Percentiles rank a stretch among this genome's conserved stretches.
These are phyloP conservation scores for Trametes polyzona DNA, from an alignment of 1,284 basidiomycete genomes.

Conservation along the genomic window DNA sequence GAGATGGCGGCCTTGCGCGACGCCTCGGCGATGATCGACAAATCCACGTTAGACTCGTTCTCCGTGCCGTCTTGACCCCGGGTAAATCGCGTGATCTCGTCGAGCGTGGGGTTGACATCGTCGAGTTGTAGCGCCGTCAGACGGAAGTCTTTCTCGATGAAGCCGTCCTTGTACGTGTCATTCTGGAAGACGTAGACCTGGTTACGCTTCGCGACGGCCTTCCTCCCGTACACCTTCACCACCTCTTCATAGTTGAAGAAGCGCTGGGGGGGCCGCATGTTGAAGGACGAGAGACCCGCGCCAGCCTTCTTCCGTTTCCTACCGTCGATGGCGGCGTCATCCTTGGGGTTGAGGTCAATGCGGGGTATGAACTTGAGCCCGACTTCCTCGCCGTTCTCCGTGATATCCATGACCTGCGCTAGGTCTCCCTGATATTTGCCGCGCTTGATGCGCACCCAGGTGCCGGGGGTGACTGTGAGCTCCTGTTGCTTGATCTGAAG, in stretches of 20 bases:
- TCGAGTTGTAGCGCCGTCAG: constrained; percentile 81
- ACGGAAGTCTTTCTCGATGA: constrained; percentile 96
- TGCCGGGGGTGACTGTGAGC: constrained; percentile 82
- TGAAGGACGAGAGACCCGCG: constrained; percentile 44
- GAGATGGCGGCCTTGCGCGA: constrained; percentile 86
- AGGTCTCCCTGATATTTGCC: constrained; percentile 96
- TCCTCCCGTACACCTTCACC: constrained; percentile 82
- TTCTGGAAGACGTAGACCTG: constrained; percentile 85
- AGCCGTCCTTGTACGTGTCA: constrained; percentile 94
- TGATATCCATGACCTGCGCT: constrained; percentile 93
- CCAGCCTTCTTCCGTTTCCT: constrained; percentile 74
- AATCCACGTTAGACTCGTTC: constrained; percentile 68
- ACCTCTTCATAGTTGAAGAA: constrained; percentile 97
- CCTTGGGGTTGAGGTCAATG: constrained; percentile 93
- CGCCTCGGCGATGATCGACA: constrained; percentile 87
- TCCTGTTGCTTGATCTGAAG: constrained; percentile 97
- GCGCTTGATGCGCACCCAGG: constrained; percentile 94
- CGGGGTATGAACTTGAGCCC: constrained; percentile 95
- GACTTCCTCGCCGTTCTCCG: constrained; percentile 93
- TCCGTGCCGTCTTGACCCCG: constrained; percentile 68
- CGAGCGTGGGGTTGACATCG: constrained; percentile 93
- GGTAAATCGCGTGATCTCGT: constrained; percentile 93
- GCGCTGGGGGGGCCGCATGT: constrained; percentile 85
- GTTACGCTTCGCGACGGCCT: constrained; percentile 73
- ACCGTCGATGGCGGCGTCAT: constrained; percentile 67